Conservation (phyloP, 2,329 filamentous ascomycete genomes). For the Hymenoscyphus salicellus region DNA sequence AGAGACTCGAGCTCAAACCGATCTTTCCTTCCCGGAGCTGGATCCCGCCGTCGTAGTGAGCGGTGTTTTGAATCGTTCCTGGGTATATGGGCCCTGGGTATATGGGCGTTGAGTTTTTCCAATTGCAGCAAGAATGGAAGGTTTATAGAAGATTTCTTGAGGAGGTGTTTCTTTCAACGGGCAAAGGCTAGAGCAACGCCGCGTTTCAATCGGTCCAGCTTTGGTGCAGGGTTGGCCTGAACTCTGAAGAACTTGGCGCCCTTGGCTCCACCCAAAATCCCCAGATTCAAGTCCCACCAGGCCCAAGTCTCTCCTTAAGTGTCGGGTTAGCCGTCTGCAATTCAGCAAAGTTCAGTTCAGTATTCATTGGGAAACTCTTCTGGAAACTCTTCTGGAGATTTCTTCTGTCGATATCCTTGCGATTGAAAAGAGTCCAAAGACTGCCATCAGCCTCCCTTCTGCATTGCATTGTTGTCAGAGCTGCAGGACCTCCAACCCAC, state of each 20-base stretch:
- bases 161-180: not conserved
- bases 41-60: not conserved
- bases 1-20: not conserved
- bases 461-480: slow-evolving; percentile 1
- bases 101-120: too few relatives aligned
- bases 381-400: too few relatives aligned
- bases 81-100: too few relatives aligned
- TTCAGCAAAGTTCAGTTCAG: too few relatives aligned
- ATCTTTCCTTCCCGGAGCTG: not conserved
- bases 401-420: too few relatives aligned
- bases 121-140: not conserved
- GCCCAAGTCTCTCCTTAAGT: not conserved
- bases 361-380: too few relatives aligned
- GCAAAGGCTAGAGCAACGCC: not conserved
- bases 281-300: not conserved
- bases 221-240: not conserved
- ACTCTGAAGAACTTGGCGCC: not conserved
- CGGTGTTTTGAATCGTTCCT: too few relatives aligned
- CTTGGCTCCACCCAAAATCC: not conserved
- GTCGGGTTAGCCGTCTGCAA: too few relatives aligned
- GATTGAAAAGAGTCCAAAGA: too few relatives aligned
- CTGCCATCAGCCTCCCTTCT: not conserved
- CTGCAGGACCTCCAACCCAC: not conserved
- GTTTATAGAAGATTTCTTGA: not conserved
- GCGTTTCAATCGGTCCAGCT: not conserved